These are phyloP conservation scores for Arthroderma sp. DNA, from an alignment of 2,329 filamentous ascomycete genomes.

Conservation along the genomic window DNA sequence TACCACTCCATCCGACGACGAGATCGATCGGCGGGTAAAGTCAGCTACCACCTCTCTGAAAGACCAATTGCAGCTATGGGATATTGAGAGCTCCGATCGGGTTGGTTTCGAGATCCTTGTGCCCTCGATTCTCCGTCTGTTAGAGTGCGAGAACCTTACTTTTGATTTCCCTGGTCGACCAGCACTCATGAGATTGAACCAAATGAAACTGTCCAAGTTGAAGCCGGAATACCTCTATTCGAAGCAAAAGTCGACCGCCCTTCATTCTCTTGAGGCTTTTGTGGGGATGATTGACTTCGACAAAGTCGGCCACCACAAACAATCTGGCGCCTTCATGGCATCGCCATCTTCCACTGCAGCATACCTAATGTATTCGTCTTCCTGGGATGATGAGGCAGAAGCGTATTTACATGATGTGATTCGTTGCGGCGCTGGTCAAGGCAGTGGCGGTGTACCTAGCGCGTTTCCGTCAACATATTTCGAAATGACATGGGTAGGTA, in stretches of 20 bases:
- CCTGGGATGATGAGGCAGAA: slow-evolving; percentile 27
- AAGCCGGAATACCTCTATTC: slow-evolving; percentile 21
- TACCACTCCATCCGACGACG: background rate
- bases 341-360: slow-evolving; percentile 34
- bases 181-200: slow-evolving; percentile 17
- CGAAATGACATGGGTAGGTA: slow-evolving; percentile 20
- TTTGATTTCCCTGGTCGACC: slow-evolving; percentile 21
- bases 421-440: background rate
- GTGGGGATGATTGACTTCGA: slow-evolving; percentile 29
- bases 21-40: slow-evolving; percentile 13
- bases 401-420: slow-evolving; percentile 20
- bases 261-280: slow-evolving; percentile 33
- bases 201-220: slow-evolving; percentile 22
- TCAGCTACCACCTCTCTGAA: slow-evolving; percentile 16
- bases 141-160: slow-evolving; percentile 19
- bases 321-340: slow-evolving; percentile 26
- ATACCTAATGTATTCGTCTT: slow-evolving; percentile 23
- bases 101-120: slow-evolving; percentile 29
- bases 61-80: slow-evolving; percentile 19
- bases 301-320: slow-evolving; percentile 24
- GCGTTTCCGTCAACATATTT: slow-evolving; percentile 23
- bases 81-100: slow-evolving; percentile 21
- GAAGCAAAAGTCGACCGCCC: slow-evolving; percentile 19
- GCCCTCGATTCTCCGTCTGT: slow-evolving; percentile 21
- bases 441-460: slow-evolving; percentile 19